phyloP scores from a whole-genome alignment of 768 basidiomycete genomes.

The Tremella mesenterica region DNA sequence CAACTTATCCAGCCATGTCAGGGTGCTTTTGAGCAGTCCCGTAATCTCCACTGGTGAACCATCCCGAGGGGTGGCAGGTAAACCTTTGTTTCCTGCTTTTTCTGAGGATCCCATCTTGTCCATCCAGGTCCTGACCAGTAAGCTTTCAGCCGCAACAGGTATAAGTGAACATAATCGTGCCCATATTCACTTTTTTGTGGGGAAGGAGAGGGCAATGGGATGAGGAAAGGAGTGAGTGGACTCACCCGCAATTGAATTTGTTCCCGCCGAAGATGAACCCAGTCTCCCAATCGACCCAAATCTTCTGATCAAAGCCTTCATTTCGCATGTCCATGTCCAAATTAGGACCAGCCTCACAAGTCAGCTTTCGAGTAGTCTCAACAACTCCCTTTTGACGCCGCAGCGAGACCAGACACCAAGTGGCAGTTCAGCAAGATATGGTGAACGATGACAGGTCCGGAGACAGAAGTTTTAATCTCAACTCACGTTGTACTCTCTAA shows the following conservation, averaged over 20 bases:
- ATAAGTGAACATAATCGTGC: background rate
- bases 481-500: conserved; percentile 74
- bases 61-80: conserved; percentile 92
- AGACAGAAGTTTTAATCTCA: background rate
- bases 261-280: conserved; percentile 86
- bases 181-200: background rate
- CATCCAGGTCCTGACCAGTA: conserved; percentile 40
- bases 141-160: background rate
- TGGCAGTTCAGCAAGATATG: background rate
- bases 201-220: background rate
- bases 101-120: conserved; percentile 95
- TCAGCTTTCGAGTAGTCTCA: background rate
- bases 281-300: conserved; percentile 91
- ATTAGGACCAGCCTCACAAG: conserved; percentile 64
- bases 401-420: background rate
- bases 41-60: conserved; percentile 94
- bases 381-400: background rate
- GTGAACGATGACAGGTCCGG: background rate
- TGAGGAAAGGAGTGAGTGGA: background rate
- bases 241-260: conserved; percentile 45
- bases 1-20: conserved; percentile 75
- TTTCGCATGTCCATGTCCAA: conserved; percentile 96
- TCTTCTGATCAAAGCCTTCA: conserved; percentile 84
- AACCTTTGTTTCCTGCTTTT: conserved; percentile 85
- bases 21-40: conserved; percentile 81